Base-by-base conservation (phyloP, 495 filamentous ascomycete genomes). In the Penicillium ucsense region DNA sequence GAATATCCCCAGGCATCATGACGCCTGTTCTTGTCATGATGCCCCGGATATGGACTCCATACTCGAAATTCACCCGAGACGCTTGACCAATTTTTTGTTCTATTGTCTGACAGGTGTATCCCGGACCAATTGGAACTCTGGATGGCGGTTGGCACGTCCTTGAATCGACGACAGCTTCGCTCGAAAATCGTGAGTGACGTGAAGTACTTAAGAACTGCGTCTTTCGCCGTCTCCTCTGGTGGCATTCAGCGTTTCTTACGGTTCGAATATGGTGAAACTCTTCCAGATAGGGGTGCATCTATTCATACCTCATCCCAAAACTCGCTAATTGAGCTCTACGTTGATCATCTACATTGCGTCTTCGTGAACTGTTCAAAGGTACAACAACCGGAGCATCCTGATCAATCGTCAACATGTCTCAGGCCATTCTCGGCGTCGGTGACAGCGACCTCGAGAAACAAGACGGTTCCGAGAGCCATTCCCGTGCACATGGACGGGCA, bases 41-140 rank as follows among this genome's bases (percentile, higher is more conserved):
- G 20, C 53, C 53, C 59, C 56, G 59, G 59, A 60, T 57, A 37
- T 60, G 40, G 48, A 35, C 53, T 62, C 59, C 59, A 55, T 56
- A 43, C 53, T 47, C 49, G 33, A 34, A 35, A 31, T 12, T 46
- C 48, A 50, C 34, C 38, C 51, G 42, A 54, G 11, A 45, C 38
- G 40, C 31, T 9, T 48, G 53, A 49, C 43, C 42, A 51, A 49
- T 34, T 54, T 43, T 33, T 50, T 35, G 9, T 20, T 28, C 45
- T 35, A 20, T 9, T 42, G 20, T 20, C 20, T 20, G 20, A 20
- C 20, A 20, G 43, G 41, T 34, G 12, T 45, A 6, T 4, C 36
- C 35, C 44, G 46, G 50, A 46, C 52, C 59, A 58, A 61, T 53
- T 46, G 59, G 59, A 58, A 31, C 34, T n/a, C 7, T 10, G 30